Percentiles rank a stretch among this genome's conserved stretches.
Conservation (phyloP, 768 basidiomycete genomes). For the Lentinula edodes region DNA sequence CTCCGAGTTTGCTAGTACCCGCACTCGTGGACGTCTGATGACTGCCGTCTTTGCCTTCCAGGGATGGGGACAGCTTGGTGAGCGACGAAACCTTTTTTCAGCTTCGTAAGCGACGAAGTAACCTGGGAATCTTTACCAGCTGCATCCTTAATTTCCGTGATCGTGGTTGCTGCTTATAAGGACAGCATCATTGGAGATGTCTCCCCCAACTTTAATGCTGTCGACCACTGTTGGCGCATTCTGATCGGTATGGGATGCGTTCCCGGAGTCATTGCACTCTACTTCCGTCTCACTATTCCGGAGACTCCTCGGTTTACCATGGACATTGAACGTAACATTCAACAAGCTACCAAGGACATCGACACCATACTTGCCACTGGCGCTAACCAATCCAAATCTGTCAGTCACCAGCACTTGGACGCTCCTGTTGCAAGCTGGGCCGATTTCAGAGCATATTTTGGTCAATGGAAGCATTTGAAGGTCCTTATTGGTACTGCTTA, state of each 20-base stretch:
- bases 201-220: slow-evolving; percentile 33
- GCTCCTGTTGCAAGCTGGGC: slow-evolving; percentile 62
- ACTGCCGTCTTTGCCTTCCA: slow-evolving; percentile 82
- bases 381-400: background rate
- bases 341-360: slow-evolving; percentile 60
- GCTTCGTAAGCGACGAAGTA: too few species aligned
- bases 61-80: slow-evolving; percentile 83
- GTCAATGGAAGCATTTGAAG: slow-evolving; percentile 74
- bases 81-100: slow-evolving; percentile 13
- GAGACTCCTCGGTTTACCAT: slow-evolving; percentile 87
- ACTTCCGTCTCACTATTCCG: slow-evolving; percentile 91
- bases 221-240: slow-evolving; percentile 83
- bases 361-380: slow-evolving; percentile 59
- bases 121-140: slow-evolving; percentile 24
- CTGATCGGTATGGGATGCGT: slow-evolving; percentile 86
- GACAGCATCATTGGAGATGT: slow-evolving; percentile 36
- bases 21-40: slow-evolving; percentile 81
- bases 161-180: slow-evolving; percentile 69
- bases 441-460: slow-evolving; percentile 69
- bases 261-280: slow-evolving; percentile 75
- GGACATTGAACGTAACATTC: slow-evolving; percentile 51
- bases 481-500: slow-evolving; percentile 72
- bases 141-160: slow-evolving; percentile 60
- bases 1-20: slow-evolving; percentile 80
- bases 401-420: slow-evolving; percentile 50